Conservation (phyloP, 345 rosid species). For the Dipteronia sinensis region DNA sequence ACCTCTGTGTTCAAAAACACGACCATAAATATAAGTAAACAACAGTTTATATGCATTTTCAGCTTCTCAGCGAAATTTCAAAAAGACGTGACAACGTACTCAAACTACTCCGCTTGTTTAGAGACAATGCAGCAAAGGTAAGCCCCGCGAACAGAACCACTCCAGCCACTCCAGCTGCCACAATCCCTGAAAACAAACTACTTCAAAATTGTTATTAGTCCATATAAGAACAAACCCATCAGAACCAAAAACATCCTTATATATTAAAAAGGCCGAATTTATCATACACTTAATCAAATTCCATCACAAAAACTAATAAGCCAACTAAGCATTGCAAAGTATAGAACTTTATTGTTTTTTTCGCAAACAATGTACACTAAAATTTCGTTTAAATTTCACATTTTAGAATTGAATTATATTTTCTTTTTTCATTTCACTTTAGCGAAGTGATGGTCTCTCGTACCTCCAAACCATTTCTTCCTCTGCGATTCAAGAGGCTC, state of each 20-base stretch:
- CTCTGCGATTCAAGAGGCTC: constrained; percentile 40
- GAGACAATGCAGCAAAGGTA: constrained; percentile 60
- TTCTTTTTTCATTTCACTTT: not conserved
- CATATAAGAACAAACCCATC: constrained; percentile 29
- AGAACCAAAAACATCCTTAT: not conserved
- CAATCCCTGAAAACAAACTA: constrained; percentile 86
- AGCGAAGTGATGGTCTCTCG: not conserved
- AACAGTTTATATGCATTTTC: not conserved
- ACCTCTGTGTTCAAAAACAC: constrained; percentile 44
- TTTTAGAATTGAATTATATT: not conserved
- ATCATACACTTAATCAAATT: not conserved
- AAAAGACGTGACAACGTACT: constrained; percentile 49
- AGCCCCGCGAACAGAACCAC: constrained; percentile 57
- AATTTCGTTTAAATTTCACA: not conserved
- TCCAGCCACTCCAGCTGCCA: constrained; percentile 77
- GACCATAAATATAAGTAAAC: not conserved
- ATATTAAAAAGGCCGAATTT: not conserved
- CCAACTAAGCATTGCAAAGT: not conserved
- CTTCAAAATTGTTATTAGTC: constrained; percentile 64
- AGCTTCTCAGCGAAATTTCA: not conserved
- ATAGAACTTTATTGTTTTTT: not conserved
- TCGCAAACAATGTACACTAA: not conserved
- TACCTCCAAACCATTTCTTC: constrained; percentile 71
- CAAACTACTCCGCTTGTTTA: constrained; percentile 51
- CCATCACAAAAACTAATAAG: not conserved